phyloP scores from a whole-genome alignment of 2,329 filamentous ascomycete genomes.

The Exserohilum turcica region DNA sequence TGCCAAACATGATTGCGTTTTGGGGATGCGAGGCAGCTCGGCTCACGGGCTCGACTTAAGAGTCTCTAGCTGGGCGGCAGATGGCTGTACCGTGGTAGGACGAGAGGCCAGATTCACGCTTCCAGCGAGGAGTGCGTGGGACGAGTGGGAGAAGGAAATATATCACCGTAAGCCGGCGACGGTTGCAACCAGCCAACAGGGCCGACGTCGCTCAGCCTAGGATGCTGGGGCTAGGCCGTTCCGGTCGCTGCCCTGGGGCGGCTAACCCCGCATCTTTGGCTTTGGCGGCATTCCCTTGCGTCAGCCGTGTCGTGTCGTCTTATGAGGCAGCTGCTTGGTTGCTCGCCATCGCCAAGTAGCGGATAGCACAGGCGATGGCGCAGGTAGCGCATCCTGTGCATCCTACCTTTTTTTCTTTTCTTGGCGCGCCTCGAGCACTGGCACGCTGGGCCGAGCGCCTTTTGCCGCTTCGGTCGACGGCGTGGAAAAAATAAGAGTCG shows the following conservation, averaged over 20 bases:
- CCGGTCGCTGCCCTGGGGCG: conserved; percentile 9
- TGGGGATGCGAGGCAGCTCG: background rate
- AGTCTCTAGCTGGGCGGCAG: background rate
- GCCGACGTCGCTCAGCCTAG: conserved; percentile 26
- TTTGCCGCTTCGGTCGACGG: conserved; percentile 7
- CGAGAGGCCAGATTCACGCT: conserved; percentile 1
- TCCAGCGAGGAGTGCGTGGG: background rate
- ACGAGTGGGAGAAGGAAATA: conserved; percentile 3
- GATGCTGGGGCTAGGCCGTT: conserved; percentile 13
- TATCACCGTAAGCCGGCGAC: background rate
- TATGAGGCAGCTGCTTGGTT: conserved; percentile 22
- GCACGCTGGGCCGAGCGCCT: conserved; percentile 6
- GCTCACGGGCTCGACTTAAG: conserved; percentile 1
- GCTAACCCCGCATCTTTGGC: conserved; percentile 31
- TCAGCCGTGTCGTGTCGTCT: conserved; percentile 7
- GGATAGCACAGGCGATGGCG: conserved; percentile 3
- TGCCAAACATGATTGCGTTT: conserved; percentile 35
- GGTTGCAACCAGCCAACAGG: background rate
- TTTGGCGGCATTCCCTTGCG: conserved; percentile 7
- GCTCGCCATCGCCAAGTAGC: conserved; percentile 15
- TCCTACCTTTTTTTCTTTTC: background rate
- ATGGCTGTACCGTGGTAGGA: conserved; percentile 9
- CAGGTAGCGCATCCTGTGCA: background rate
- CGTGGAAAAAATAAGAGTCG: conserved; percentile 1
- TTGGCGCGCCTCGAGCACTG: background rate